These are phyloP conservation scores for Pichia scutulata DNA, from an alignment of 805 yeast species.

Conservation along the genomic window DNA sequence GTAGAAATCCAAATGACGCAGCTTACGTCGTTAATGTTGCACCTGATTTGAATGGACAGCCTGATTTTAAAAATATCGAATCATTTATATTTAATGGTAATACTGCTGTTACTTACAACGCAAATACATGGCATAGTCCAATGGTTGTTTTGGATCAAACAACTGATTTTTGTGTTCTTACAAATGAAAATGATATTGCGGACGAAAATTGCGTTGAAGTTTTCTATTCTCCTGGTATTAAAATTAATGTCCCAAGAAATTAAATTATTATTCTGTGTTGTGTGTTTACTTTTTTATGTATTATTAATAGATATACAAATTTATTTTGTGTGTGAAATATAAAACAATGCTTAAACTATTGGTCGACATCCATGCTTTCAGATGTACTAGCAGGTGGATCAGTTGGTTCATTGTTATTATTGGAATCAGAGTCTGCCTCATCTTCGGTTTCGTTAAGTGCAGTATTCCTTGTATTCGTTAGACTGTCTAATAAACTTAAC, in stretches of 20 bases:
- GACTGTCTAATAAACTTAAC: constrained; percentile 67
- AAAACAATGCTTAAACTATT: neutral
- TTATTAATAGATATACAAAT: neutral
- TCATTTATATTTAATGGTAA: constrained; percentile 77
- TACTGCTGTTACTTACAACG: constrained; percentile 85
- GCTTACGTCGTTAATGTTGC: constrained; percentile 84
- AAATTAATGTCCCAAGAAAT: constrained; percentile 22
- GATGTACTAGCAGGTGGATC: constrained; percentile 14
- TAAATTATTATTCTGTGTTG: neutral
- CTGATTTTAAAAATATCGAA: constrained; percentile 50
- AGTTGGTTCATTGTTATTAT: constrained; percentile 27
- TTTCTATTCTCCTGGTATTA: constrained; percentile 53
- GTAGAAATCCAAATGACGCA: constrained; percentile 37
- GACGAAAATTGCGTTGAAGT: constrained; percentile 81
- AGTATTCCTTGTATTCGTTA: constrained; percentile 48
- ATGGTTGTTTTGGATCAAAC: constrained; percentile 72
- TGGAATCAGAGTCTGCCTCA: constrained; percentile 22
- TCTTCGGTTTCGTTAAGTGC: constrained; percentile 28
- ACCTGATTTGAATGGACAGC: constrained; percentile 35
- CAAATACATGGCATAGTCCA: constrained; percentile 92
- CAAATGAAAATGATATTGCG: constrained; percentile 74
- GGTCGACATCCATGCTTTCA: constrained; percentile 9
- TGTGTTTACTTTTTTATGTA: neutral
- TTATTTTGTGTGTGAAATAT: neutral
- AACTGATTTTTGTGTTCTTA: constrained; percentile 81